Evolutionary conservation across 768 basidiomycete species (phyloP).

Genomic region (Mycena alexandri): DNA sequence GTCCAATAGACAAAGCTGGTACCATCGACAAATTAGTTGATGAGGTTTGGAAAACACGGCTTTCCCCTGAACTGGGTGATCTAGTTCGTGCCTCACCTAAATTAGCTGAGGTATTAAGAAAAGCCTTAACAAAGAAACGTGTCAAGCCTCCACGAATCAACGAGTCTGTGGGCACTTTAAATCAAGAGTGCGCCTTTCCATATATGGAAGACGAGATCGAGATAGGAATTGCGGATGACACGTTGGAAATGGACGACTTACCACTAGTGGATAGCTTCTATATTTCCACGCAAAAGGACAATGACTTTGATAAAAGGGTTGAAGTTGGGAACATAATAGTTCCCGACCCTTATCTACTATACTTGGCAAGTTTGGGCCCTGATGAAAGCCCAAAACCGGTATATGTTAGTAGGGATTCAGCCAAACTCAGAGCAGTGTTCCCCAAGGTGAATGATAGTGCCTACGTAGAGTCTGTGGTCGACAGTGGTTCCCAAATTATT

Average conservation of each 20-base stretch:
- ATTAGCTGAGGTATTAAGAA: neutral
- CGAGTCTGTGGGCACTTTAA: neutral
- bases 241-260: neutral
- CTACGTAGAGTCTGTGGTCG: neutral
- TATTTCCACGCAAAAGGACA: neutral
- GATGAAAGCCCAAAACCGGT: neutral
- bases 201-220: conserved; percentile 13
- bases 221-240: neutral
- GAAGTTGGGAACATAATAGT: neutral
- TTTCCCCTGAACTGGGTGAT: no score
- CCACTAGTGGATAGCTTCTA: neutral
- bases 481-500: neutral
- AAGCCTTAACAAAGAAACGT: neutral
- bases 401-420: neutral
- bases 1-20: neutral
- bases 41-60: neutral
- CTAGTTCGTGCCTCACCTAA: neutral
- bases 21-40: neutral
- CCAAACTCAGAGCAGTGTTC: neutral
- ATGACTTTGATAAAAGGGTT: neutral
- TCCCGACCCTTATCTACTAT: neutral
- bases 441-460: neutral
- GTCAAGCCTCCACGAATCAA: neutral
- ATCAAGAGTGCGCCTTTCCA: neutral
- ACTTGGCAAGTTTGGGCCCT: conserved; percentile 24